Base-by-base conservation (phyloP, 345 rosid genomes). In the Syzygium jambos region DNA sequence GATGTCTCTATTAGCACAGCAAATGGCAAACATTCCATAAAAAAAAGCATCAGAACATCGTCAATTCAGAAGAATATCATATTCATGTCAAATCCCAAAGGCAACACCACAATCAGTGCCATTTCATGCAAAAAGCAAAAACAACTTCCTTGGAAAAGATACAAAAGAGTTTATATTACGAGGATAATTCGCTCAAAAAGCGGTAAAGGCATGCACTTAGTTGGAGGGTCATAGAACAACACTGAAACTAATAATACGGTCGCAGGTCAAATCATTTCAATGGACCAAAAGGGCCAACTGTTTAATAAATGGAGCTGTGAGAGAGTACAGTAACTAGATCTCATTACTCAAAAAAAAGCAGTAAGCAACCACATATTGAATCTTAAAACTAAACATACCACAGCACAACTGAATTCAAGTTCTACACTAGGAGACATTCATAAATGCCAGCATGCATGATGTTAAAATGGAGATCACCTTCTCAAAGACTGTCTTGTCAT, bases 401-500 rank as follows among this genome's bases (percentile, higher is more conserved):
- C 82, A 73, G 82, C 49, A 73, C 82, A 41, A 19, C 49, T 9
- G 49, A 38, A 73, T 73, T 73, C 82, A 73, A 73, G 82, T 34
- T 52, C 61, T 15, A 34, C 23, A 84, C 61, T 30, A 84, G 53
- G 86, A 84, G 43, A 22, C 3, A 34, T 27, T 85, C 29, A 43
- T n/a, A 55, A 84, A 51, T 13, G 55, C 73, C 77, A 86, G 30
- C 56, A 41, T 17, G 77, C 46, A 80, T 30, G 55, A 59, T 22
- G 38, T 61, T 84, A 82, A 51, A 73, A 85, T 6, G 59, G 52
- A 84, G 89, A 89, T 88, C 93, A 96, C 99, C 98, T 94, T 90
- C 88, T 96, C 99, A 91, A 98, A 98, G 90, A 98, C 93, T 77
- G 99, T 96, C 86, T 88, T 88, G 29, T 56, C 85, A 51, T 87